These are phyloP conservation scores for Amylocystis lapponica DNA, from an alignment of 768 basidiomycete genomes.

Conservation along the genomic window DNA sequence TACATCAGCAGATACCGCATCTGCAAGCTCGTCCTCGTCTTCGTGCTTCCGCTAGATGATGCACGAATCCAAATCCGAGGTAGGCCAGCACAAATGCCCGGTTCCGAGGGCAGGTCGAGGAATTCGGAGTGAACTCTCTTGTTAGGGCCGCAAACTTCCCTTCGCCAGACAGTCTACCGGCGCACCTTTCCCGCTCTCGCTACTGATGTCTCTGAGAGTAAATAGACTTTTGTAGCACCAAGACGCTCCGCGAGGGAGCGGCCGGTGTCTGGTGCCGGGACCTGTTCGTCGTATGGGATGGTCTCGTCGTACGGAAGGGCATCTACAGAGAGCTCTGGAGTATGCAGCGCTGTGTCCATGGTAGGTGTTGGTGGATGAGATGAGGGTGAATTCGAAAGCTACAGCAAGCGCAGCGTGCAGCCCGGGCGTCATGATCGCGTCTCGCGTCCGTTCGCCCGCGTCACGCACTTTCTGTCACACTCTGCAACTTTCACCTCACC, in stretches of 20 bases:
- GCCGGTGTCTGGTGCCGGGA: constrained; percentile 38
- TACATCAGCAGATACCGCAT: constrained; percentile 26
- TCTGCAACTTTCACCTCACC: neutral
- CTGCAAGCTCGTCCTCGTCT: constrained; percentile 32
- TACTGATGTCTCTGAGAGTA: constrained; percentile 63
- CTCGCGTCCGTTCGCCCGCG: neutral
- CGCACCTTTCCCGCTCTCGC: constrained; percentile 69
- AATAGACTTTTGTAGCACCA: constrained; percentile 67
- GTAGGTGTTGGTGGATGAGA: constrained; percentile 4
- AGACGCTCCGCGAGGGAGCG: constrained; percentile 58
- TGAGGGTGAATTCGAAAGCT: neutral
- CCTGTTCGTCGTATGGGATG: constrained; percentile 52
- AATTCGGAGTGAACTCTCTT: constrained; percentile 20
- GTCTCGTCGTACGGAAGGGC: constrained; percentile 49
- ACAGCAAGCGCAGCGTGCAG: neutral
- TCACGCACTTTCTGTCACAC: neutral
- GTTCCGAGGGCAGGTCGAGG: constrained; percentile 1
- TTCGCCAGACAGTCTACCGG: constrained; percentile 35
- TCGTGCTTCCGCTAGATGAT: constrained; percentile 44
- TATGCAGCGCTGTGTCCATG: constrained; percentile 47
- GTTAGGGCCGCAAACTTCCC: constrained; percentile 40
- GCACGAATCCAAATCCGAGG: too few species aligned
- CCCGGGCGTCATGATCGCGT: neutral
- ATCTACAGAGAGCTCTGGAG: constrained; percentile 4
- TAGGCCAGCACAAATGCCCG: too few species aligned